These are phyloP conservation scores for Niebla homalea DNA, from an alignment of 495 filamentous ascomycete species.

Conservation along the genomic window DNA sequence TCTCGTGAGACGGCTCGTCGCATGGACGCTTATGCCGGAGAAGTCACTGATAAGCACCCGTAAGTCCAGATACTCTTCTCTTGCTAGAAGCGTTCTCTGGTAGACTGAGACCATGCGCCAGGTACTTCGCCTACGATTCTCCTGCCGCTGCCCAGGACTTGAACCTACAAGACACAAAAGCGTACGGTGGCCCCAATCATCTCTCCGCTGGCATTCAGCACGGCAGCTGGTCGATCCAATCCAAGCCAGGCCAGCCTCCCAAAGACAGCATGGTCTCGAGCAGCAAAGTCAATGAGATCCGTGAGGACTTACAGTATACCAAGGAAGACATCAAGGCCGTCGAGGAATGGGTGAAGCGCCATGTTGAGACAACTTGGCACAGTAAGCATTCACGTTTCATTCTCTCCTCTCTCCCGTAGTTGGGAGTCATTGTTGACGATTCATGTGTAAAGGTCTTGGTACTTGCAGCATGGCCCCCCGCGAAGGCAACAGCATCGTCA, in stretches of 20 bases:
- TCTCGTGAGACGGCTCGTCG: conserved; percentile 68
- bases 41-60: conserved; percentile 52
- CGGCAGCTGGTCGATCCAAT: conserved; percentile 33
- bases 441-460: conserved; percentile 25
- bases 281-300: conserved; percentile 38
- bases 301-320: conserved; percentile 52
- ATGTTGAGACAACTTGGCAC: conserved; percentile 76
- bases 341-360: conserved; percentile 65
- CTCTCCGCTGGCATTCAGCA: conserved; percentile 57
- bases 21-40: conserved; percentile 68
- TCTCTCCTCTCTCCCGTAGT: not conserved
- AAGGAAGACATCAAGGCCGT: conserved; percentile 54
- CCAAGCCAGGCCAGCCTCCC: conserved; percentile 35
- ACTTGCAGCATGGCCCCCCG: conserved; percentile 73
- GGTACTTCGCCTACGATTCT: conserved; percentile 54
- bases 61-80: conserved; percentile 13
- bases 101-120: conserved; percentile 23
- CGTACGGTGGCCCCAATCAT: conserved; percentile 61
- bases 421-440: not conserved
- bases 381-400: conserved; percentile 26
- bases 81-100: not conserved
- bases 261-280: conserved; percentile 31
- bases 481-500: conserved; percentile 67
- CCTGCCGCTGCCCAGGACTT: conserved; percentile 56
- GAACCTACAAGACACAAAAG: conserved; percentile 59